Percentiles rank a stretch among this genome's conserved stretches.
phyloP scores from a whole-genome alignment of 345 rosid genomes.

The Turritis glabra region DNA sequence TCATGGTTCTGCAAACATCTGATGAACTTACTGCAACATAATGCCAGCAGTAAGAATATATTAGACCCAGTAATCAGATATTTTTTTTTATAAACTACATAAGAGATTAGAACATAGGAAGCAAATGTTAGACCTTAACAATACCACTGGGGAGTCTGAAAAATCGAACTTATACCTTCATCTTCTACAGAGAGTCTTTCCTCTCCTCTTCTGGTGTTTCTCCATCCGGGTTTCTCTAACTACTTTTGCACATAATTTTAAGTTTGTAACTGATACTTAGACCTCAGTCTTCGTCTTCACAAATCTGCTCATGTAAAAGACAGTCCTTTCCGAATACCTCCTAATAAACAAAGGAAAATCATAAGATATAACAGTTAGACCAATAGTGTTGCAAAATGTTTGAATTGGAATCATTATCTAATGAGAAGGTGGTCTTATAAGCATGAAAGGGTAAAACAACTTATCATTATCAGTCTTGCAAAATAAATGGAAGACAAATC shows the following conservation, averaged over 20 bases:
- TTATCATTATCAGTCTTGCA: not conserved
- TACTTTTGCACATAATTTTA: not conserved
- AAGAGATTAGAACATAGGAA: not conserved
- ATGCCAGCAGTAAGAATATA: not conserved
- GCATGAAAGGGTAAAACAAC: slow-evolving; percentile 4
- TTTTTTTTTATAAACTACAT: not conserved
- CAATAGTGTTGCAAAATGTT: not conserved
- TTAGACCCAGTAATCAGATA: not conserved
- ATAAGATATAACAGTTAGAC: not conserved
- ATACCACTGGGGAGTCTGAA: not conserved
- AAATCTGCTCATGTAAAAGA: not conserved
- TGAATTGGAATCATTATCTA: not conserved
- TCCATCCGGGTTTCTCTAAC: not conserved
- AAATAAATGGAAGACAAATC: not conserved
- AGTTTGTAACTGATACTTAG: slow-evolving; percentile 1
- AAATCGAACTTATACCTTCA: not conserved
- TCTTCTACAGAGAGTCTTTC: not conserved
- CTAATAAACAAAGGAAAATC: not conserved
- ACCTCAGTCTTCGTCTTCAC: not conserved
- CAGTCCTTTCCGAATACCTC: not conserved
- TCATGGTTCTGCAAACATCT: not conserved
- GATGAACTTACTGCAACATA: not conserved
- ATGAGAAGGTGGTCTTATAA: not conserved
- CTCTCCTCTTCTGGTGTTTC: not conserved
- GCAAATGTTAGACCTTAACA: not conserved